These are phyloP conservation scores for Mycena kentingensis DNA, from an alignment of 768 basidiomycete species.

Conservation along the genomic window DNA sequence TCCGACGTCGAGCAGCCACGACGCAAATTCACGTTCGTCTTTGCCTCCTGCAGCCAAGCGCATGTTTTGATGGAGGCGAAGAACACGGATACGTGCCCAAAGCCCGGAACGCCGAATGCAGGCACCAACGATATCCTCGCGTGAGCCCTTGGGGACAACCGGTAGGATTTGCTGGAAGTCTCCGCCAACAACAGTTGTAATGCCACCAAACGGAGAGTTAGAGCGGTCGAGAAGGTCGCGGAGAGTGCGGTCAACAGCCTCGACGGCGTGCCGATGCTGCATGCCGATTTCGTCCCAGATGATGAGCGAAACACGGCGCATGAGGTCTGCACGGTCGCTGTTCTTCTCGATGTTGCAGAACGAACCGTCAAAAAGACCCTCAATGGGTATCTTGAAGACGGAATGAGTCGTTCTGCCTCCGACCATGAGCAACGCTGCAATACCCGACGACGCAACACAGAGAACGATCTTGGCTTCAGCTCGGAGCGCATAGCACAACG, in stretches of 20 bases:
- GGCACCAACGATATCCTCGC: conserved; percentile 38
- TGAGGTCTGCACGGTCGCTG: conserved; percentile 5
- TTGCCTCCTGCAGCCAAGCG: conserved; percentile 29
- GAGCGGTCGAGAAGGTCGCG: conserved; percentile 1
- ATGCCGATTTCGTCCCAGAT: conserved; percentile 5
- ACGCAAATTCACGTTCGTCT: conserved; percentile 24
- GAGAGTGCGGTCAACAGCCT: conserved; percentile 4
- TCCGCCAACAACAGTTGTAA: conserved; percentile 31
- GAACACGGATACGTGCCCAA: conserved; percentile 33
- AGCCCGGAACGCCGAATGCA: conserved; percentile 35
- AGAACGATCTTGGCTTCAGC: conserved; percentile 1
- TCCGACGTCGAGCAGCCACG: not conserved
- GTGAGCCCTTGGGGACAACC: conserved; percentile 35
- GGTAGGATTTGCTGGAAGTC: conserved; percentile 46
- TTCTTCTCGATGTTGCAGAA: conserved; percentile 7
- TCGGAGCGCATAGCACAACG: conserved; percentile 2
- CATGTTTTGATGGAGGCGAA: conserved; percentile 41
- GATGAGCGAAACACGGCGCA: not conserved
- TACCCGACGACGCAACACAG: conserved; percentile 8
- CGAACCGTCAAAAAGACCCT: conserved; percentile 1
- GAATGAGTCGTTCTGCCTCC: conserved; percentile 11
- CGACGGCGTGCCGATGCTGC: conserved; percentile 1
- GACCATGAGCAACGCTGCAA: not conserved
- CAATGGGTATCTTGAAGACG: conserved; percentile 11
- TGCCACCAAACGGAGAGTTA: not conserved